phyloP scores from a whole-genome alignment of 768 basidiomycete genomes.

The Macrolepiota fuliginosa region DNA sequence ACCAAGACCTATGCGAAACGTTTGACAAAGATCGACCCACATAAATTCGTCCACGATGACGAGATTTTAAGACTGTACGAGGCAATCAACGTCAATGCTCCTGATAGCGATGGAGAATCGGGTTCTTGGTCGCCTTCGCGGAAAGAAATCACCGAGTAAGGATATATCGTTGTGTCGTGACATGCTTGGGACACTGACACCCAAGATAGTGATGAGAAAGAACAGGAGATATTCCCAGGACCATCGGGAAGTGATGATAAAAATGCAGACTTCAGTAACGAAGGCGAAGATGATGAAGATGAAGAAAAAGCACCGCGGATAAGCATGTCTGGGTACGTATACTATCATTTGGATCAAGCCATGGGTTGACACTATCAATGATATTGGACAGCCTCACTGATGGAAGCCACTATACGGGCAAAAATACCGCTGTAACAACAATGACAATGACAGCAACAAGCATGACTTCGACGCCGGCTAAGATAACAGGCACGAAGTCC shows the following conservation, averaged over 20 bases:
- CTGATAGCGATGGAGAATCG: slow-evolving; percentile 12
- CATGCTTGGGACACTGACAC: background rate
- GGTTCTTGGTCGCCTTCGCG: slow-evolving; percentile 7
- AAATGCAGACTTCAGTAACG: background rate
- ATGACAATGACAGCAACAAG: background rate
- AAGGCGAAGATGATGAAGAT: background rate
- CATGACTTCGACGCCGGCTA: background rate
- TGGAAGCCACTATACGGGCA: background rate
- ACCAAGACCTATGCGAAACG: slow-evolving; percentile 39
- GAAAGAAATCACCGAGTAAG: slow-evolving; percentile 5
- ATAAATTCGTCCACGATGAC: slow-evolving; percentile 36
- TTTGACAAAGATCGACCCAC: slow-evolving; percentile 36
- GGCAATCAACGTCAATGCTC: slow-evolving; percentile 14
- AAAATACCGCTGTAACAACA: background rate
- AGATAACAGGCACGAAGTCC: slow-evolving; percentile 8
- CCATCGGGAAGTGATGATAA: background rate
- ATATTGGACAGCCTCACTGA: slow-evolving; percentile 7
- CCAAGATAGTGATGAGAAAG: background rate
- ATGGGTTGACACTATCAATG: slow-evolving; percentile 4
- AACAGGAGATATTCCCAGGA: background rate
- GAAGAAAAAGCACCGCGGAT: background rate
- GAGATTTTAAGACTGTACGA: slow-evolving; percentile 16
- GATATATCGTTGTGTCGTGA: background rate
- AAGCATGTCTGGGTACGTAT: background rate
- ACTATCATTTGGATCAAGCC: background rate